Evolutionary conservation across 2,329 filamentous ascomycete genomes (phyloP).

Genomic region (Parastagonospora avenae): DNA sequence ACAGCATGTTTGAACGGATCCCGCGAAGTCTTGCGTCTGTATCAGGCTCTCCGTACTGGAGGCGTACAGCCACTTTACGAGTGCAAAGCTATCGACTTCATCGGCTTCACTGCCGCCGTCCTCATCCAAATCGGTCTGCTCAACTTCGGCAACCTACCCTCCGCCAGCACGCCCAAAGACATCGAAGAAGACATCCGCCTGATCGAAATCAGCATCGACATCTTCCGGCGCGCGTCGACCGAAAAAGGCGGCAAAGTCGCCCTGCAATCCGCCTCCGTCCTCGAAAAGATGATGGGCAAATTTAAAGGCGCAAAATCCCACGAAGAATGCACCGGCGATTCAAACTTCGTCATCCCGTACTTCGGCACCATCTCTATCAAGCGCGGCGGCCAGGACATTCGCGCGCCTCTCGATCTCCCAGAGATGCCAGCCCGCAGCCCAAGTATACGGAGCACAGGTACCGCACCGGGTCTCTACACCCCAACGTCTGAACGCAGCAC

Average conservation of each 20-base stretch:
- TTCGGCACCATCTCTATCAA: conserved; percentile 50
- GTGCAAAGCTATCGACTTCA: conserved; percentile 55
- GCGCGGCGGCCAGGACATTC: conserved; percentile 30
- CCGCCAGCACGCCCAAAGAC: conserved; percentile 25
- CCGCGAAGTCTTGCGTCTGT: conserved; percentile 49
- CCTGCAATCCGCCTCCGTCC: conserved; percentile 44
- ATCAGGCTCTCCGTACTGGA: conserved; percentile 45
- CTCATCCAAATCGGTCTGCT: conserved; percentile 51
- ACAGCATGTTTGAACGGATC: conserved; percentile 49
- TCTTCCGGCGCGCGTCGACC: conserved; percentile 47
- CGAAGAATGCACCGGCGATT: conserved; percentile 15
- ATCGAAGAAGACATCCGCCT: conserved; percentile 44
- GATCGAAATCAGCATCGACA: conserved; percentile 49
- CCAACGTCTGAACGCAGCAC: conserved; percentile 15
- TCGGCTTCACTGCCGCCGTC: conserved; percentile 53
- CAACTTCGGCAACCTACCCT: conserved; percentile 34
- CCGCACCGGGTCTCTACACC: conserved; percentile 11
- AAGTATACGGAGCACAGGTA: neutral
- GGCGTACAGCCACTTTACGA: conserved; percentile 49
- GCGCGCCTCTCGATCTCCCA: neutral
- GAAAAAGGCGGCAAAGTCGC: conserved; percentile 51
- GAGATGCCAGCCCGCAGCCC: neutral
- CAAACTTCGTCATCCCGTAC: conserved; percentile 48
- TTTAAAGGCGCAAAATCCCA: conserved; percentile 21
- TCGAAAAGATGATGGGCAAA: conserved; percentile 46